Base-by-base conservation (phyloP, 306 rosid genomes). In the Benincasa hispida region DNA sequence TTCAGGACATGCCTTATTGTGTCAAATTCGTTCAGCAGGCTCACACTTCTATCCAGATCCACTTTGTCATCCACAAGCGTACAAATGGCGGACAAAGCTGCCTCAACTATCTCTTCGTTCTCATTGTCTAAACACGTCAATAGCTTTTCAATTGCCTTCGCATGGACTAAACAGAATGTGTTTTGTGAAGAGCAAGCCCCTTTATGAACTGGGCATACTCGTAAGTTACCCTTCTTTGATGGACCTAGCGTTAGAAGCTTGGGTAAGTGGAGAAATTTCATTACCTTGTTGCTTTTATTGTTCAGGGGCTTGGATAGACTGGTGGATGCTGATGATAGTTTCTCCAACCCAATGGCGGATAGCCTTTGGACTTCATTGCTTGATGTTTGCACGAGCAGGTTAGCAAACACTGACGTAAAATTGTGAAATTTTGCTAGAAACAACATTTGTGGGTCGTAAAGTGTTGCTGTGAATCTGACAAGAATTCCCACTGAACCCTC, bases 321-420 rank as follows among this genome's bases (percentile, higher is more conserved):
- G 54, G 69, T 61, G 13, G 90, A 84, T 47, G 80, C 82, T 27
- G 56, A 68, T 15, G 90, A 87, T 47, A 87, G 87, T 77, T 85
- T 85, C 85, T 74, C 87, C 79, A 87, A 59, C 77, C 84, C 88
- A 37, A 74, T 77, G 53, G 88, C 88, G 12, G 90, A 82, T 76
- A 82, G 77, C 86, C 77, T 84, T 77, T 67, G 90, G 22, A 87
- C 85, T 70, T 87, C 85, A 35, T 87, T 82, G 58, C 85, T 80
- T 21, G 82, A 78, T 47, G 85, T 73, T 62, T 53, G 67, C 51
- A 24, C 27, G 17, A 87, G 85, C 47, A 87, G 77, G 35, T 81
- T 87, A 10, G 83, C 73, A 76, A 87, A 84, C 27, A 80, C 73
- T 54, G 70, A 15, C 3, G 90, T 81, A 22, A 87, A 82, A n/a